Evolutionary conservation across 768 basidiomycete genomes (phyloP).

Genomic region (Rhizopogon vinicolor): DNA sequence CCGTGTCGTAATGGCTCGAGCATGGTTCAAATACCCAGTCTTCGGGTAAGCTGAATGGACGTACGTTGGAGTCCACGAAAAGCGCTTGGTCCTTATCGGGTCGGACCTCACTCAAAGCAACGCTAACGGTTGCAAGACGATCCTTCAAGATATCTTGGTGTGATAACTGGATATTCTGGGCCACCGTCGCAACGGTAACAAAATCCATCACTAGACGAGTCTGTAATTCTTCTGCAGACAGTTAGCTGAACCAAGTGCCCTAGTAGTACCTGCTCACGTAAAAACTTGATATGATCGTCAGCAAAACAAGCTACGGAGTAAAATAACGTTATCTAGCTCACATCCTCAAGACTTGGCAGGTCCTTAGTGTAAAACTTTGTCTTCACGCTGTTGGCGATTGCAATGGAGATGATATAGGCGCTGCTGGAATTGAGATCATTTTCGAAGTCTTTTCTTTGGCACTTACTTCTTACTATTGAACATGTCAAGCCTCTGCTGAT

Average conservation of each 20-base stretch:
- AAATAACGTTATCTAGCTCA: slow-evolving; percentile 32
- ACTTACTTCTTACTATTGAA: slow-evolving; percentile 74
- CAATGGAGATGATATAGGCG: slow-evolving; percentile 62
- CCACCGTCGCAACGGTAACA: slow-evolving; percentile 48
- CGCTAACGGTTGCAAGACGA: slow-evolving; percentile 42
- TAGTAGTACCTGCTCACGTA: slow-evolving; percentile 41
- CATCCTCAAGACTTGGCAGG: slow-evolving; percentile 67
- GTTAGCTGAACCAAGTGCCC: not conserved
- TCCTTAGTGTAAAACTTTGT: slow-evolving; percentile 68
- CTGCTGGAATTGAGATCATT: not conserved
- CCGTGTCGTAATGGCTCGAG: slow-evolving; percentile 70
- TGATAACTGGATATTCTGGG: slow-evolving; percentile 51
- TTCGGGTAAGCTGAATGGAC: slow-evolving; percentile 56
- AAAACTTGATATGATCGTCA: slow-evolving; percentile 44
- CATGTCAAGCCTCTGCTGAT: slow-evolving; percentile 77
- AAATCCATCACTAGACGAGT: slow-evolving; percentile 55
- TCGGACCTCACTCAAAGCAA: slow-evolving; percentile 47
- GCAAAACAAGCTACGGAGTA: slow-evolving; percentile 3
- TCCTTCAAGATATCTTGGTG: slow-evolving; percentile 59
- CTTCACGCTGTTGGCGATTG: slow-evolving; percentile 65
- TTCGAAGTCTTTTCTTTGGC: not conserved
- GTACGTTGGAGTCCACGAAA: slow-evolving; percentile 68
- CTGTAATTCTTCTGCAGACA: slow-evolving; percentile 60
- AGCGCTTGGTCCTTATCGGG: slow-evolving; percentile 60
- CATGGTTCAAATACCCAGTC: slow-evolving; percentile 80